Evolutionary conservation across 306 rosid genomes (phyloP), one percentile per base, ranked within the genome.

Genomic region (Prunus campanulata): DNA sequence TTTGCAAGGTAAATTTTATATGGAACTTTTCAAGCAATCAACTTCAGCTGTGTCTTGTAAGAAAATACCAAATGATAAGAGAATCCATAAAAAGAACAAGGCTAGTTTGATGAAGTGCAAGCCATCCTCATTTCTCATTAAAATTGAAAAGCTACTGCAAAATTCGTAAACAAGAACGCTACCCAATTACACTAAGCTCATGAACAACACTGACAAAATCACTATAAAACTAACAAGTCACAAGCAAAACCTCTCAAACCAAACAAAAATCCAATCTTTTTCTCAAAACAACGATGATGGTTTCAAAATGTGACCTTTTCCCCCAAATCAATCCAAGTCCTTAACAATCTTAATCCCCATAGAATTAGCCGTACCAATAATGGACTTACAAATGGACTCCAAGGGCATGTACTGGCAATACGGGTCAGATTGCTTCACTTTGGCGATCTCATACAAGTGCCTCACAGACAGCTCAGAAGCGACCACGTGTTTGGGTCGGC

Each of bases 361-460:
- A 55, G 87, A 63, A 13, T 83, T 89, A 0, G 98, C 96, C 4
- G 96, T 95, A 32, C 96, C 97, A 13, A 89, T 89, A 66, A 92
- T 76, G 10, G 96, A 86, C 84, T 94, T 94, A 2, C 87, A 86
- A 51, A 95, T 88, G 8, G 96, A 92, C 46, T 89, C 95, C 16
- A 94, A 82, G 3, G 96, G 76, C 96, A 88, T 88, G 75, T 85
- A 88, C 78, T 86, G 89, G 78, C 91, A 87, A 66, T 56, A 90
- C 5, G 92, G 97, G 49, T 95, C 97, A 0, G 90, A 84, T 13
- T 90, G 98, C 81, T 95, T 95, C 64, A 82, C 79, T 87, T 89
- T 90, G 0, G 97, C 97, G 59, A 95, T 95, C 88, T 95, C 97
- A 22, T 85, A 89, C 67, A 90, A 77, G 84, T 95, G 98, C 81